Conservation (phyloP, 176 grass and related monocot genomes). For the Zoysia pacifica region DNA sequence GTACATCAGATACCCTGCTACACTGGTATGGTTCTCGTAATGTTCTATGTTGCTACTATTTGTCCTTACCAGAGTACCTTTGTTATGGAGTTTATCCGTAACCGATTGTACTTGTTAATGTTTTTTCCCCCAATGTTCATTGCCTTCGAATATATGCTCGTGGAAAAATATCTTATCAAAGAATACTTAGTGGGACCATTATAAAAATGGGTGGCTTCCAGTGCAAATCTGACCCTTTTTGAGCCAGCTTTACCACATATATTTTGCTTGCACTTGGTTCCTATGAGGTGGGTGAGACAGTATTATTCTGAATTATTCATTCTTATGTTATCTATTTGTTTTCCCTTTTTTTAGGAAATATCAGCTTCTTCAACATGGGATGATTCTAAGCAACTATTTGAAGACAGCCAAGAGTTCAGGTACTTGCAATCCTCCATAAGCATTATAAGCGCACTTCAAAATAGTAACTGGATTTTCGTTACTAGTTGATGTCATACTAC, state of each 20-base stretch:
- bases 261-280: conserved; percentile 29
- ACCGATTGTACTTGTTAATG: not conserved
- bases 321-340: conserved; percentile 30
- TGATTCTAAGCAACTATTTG: conserved; percentile 70
- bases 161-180: not conserved
- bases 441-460: not conserved
- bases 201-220: not conserved
- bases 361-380: conserved; percentile 82
- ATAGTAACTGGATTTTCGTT: not conserved
- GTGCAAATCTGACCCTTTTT: not conserved
- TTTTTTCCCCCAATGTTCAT: not conserved
- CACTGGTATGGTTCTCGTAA: conserved; percentile 14
- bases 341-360: conserved; percentile 77
- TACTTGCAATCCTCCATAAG: conserved; percentile 38
- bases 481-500: not conserved
- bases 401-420: conserved; percentile 82
- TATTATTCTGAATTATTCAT: conserved; percentile 1
- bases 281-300: not conserved
- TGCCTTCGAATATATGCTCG: not conserved
- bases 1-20: not conserved
- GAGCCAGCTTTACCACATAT: not conserved
- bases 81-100: not conserved
- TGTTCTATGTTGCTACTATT: not conserved
- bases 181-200: not conserved
- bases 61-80: not conserved